Percentiles rank a stretch among this genome's conserved stretches.
Conservation (phyloP, 805 yeast genomes). For the Metschnikowia vanudenii region DNA sequence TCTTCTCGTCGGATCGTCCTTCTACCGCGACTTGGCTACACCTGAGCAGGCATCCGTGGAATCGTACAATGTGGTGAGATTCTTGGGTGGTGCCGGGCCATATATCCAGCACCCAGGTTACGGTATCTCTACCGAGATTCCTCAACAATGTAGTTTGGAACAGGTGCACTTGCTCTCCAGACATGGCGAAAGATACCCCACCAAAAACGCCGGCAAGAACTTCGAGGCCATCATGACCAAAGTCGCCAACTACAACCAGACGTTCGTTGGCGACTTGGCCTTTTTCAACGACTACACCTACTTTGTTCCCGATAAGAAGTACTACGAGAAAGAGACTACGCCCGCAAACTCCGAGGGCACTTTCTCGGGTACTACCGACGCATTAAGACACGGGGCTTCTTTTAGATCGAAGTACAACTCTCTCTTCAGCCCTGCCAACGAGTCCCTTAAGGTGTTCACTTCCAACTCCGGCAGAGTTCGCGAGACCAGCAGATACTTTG, state of each 20-base stretch:
- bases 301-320: constrained; percentile 37
- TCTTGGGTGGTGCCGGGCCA: too few relatives aligned
- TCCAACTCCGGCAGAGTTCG: constrained; percentile 54
- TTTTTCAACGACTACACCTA: constrained; percentile 56
- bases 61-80: too few relatives aligned
- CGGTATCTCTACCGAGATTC: too few relatives aligned
- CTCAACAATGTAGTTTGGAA: too few relatives aligned
- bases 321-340: constrained; percentile 51
- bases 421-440: constrained; percentile 34
- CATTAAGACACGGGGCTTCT: constrained; percentile 46
- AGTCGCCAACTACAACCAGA: constrained; percentile 24
- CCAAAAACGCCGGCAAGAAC: constrained; percentile 26
- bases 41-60: too few relatives aligned
- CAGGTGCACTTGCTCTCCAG: constrained; percentile 49
- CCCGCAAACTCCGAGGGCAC: constrained; percentile 42
- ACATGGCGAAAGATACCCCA: constrained; percentile 75
- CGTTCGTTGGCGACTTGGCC: constrained; percentile 48
- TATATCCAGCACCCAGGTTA: too few relatives aligned
- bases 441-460: constrained; percentile 49
- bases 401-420: constrained; percentile 50
- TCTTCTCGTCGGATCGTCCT: too few relatives aligned
- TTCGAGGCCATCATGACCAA: constrained; percentile 27
- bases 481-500: constrained; percentile 54
- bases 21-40: too few relatives aligned
- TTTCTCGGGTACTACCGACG: constrained; percentile 52